Base-by-base conservation (phyloP, 2,329 filamentous ascomycete genomes). In the Epichloe scottii region DNA sequence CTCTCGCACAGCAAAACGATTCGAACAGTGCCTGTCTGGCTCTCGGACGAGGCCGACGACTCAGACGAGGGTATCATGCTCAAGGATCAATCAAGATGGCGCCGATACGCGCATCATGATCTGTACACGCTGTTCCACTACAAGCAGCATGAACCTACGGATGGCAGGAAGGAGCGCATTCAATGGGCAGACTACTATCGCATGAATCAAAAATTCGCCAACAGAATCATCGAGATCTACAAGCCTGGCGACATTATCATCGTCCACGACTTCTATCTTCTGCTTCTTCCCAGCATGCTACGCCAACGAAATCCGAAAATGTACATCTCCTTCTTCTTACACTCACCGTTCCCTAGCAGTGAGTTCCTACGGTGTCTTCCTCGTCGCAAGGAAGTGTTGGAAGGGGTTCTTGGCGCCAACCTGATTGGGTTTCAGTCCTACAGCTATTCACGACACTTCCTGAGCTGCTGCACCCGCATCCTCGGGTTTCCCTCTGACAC, bases 361-460 rank as follows among this genome's bases (percentile, higher is more conserved):
- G 93, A 97, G 68, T 96, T 95, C 64, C 81, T 96, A 65, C 82
- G 90, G 46, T 95, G 90, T 66, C 74, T 96, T 51, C 87, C 88
- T 38, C 82, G 88, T 56, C 81, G 91, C 58, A 95, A 95, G 68
- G 89, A 96, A 65, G 77, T 97, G 11, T 74, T 97, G 14, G 89
- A 93, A 59, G 93, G 93, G 46, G 82, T 95, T 45, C 75, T 97
- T 41, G 90, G 91, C 17, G 81, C 91, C 51, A 96, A 96, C 67
- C 83, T 97, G 72, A 81, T 97, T 55, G 90, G 89, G 1, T 96
- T 97, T 71, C 91, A 97, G 68, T 93, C 89, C 7, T 93, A 89
- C 71, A 93, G 89, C 66, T 97, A 95, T 67, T 91, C 90, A 14
- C 82, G 90, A 23, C 91, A 97, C 67, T 97, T 97, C 66, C 82